Percentiles rank a stretch among this genome's conserved stretches.
Evolutionary conservation across 305 asterid genomes (phyloP).

Genomic region (Rubia balearica): DNA sequence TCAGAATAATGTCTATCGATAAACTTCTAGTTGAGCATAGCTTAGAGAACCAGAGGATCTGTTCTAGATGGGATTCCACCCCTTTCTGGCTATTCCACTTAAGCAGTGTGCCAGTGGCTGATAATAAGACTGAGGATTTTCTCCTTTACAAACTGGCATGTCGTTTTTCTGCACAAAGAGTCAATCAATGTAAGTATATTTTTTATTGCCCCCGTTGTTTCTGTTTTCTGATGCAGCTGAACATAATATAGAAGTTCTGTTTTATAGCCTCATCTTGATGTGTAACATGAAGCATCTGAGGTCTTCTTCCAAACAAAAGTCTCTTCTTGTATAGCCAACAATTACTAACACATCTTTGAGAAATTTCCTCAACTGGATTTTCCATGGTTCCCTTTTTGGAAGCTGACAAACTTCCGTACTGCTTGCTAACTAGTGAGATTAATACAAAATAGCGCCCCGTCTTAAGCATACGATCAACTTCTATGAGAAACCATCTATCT

Average conservation of each 20-base stretch:
- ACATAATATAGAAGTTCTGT: background rate
- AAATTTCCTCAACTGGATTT: slow-evolving; percentile 54
- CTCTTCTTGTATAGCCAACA: slow-evolving; percentile 70
- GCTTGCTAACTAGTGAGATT: slow-evolving; percentile 63
- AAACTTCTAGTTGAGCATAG: slow-evolving; percentile 49
- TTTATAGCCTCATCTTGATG: slow-evolving; percentile 50
- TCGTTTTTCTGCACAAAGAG: slow-evolving; percentile 4
- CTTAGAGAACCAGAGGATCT: slow-evolving; percentile 39
- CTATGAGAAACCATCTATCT: slow-evolving; percentile 81
- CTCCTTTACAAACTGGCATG: slow-evolving; percentile 68
- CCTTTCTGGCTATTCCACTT: slow-evolving; percentile 59
- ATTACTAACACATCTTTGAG: slow-evolving; percentile 70
- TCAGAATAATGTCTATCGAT: slow-evolving; percentile 41
- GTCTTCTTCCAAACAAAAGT: slow-evolving; percentile 89
- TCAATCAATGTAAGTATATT: background rate
- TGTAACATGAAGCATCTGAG: slow-evolving; percentile 54
- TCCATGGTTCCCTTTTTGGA: slow-evolving; percentile 43
- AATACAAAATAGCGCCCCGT: slow-evolving; percentile 95
- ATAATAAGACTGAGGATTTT: slow-evolving; percentile 61
- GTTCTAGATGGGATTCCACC: slow-evolving; percentile 75
- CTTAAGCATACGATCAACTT: slow-evolving; percentile 85
- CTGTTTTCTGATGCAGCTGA: background rate
- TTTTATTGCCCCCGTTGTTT: background rate
- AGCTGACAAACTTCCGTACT: slow-evolving; percentile 37
- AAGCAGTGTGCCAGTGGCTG: slow-evolving; percentile 65